These are phyloP conservation scores for Panaeolus cyanescens DNA, from an alignment of 768 basidiomycete genomes.

Conservation along the genomic window DNA sequence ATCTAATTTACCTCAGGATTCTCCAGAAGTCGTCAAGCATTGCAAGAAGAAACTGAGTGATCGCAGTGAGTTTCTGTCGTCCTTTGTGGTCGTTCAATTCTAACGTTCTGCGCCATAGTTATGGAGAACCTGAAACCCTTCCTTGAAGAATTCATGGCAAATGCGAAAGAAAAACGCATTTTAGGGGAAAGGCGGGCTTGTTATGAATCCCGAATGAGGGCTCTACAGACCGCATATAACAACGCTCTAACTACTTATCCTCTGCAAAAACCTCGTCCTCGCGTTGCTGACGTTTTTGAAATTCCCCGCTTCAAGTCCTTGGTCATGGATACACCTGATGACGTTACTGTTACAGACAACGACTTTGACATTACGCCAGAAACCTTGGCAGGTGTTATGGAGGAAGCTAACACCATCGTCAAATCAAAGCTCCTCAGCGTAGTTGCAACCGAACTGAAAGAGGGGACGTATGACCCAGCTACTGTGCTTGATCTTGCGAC, in stretches of 20 bases:
- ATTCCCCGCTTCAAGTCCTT: background rate
- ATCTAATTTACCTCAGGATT: background rate
- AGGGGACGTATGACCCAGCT: background rate
- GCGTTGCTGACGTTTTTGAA: background rate
- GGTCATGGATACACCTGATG: background rate
- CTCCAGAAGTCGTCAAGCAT: background rate
- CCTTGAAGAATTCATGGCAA: background rate
- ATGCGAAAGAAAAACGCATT: background rate
- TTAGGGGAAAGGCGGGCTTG: background rate
- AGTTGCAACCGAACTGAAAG: background rate
- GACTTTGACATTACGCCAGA: background rate
- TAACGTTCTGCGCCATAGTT: background rate
- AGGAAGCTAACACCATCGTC: background rate
- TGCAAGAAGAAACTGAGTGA: background rate
- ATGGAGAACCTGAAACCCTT: background rate
- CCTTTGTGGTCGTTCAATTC: background rate
- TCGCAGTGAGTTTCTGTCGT: background rate
- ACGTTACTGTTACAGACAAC: background rate
- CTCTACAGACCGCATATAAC: background rate
- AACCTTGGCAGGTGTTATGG: background rate
- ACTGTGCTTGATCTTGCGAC: background rate
- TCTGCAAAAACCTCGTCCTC: background rate
- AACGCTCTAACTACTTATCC: background rate
- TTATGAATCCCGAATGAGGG: background rate
- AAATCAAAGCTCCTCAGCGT: background rate